Conservation (phyloP, 2,329 filamentous ascomycete species). For the Zopfia rhizophila region DNA sequence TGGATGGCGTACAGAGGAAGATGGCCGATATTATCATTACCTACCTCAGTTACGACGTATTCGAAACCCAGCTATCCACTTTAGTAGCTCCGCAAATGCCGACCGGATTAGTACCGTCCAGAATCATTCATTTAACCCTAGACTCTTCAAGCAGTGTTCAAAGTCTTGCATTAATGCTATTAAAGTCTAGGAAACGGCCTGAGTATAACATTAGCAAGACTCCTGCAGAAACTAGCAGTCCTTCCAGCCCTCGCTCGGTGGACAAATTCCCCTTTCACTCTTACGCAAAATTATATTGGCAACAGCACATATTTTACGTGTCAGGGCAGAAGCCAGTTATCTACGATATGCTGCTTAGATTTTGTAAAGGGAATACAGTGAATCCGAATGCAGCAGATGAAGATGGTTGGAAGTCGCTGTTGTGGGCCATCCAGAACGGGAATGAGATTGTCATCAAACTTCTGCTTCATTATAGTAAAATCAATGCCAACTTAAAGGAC, state of each 20-base stretch:
- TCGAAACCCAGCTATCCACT: slow-evolving; percentile 27
- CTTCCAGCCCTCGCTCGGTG: no score
- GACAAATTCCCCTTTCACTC: slow-evolving; percentile 16
- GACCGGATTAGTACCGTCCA: slow-evolving; percentile 18
- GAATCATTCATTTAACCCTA: slow-evolving; percentile 15
- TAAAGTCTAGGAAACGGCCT: slow-evolving; percentile 19
- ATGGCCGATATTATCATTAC: slow-evolving; percentile 32
- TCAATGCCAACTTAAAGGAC: no score
- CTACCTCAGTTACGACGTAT: slow-evolving; percentile 33
- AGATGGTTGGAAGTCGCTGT: neutral
- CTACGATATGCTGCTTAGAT: slow-evolving; percentile 8
- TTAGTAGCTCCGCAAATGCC: slow-evolving; percentile 10
- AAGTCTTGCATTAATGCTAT: slow-evolving; percentile 20
- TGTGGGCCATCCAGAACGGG: slow-evolving; percentile 6
- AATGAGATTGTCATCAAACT: slow-evolving; percentile 6
- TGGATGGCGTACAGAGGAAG: slow-evolving; percentile 15
- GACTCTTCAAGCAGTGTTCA: slow-evolving; percentile 14
- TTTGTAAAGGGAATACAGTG: slow-evolving; percentile 1
- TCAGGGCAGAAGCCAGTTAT: slow-evolving; percentile 19
- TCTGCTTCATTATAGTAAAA: no score
- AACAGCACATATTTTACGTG: slow-evolving; percentile 15
- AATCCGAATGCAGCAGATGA: neutral
- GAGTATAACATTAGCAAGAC: slow-evolving; percentile 23
- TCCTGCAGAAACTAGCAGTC: slow-evolving; percentile 11
- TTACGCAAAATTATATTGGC: slow-evolving; percentile 29